Percentiles rank a stretch among this genome's conserved stretches.
Conservation (phyloP, 75 land plant species). For the Pinus albicaulis region DNA sequence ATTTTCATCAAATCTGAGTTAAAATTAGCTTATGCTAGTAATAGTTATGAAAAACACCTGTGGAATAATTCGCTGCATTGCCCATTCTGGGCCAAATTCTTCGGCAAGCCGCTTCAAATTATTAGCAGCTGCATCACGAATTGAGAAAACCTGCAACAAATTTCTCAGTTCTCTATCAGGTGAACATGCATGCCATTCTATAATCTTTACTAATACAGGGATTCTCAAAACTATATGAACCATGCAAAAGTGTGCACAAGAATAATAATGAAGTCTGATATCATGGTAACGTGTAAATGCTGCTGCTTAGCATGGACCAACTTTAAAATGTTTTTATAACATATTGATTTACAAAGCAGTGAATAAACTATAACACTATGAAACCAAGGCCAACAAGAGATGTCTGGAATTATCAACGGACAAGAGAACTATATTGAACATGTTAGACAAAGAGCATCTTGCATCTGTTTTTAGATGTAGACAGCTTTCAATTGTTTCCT, state of each 20-base stretch:
- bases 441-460: not conserved
- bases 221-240: not conserved
- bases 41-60: conserved; percentile 28
- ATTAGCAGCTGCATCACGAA: conserved; percentile 57
- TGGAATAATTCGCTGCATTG: conserved; percentile 50
- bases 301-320: no score
- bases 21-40: not conserved
- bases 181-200: not conserved
- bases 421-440: not conserved
- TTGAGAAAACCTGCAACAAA: conserved; percentile 45
- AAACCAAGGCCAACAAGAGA: conserved; percentile 6
- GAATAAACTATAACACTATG: not conserved
- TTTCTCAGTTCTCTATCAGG: not conserved
- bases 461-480: not conserved
- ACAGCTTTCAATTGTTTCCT: not conserved
- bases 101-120: conserved; percentile 57
- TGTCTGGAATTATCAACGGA: not conserved
- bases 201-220: not conserved
- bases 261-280: not conserved
- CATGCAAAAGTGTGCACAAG: not conserved
- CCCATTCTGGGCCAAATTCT: conserved; percentile 60
- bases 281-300: not conserved
- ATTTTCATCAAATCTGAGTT: not conserved
- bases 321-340: not conserved
- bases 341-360: not conserved